Evolutionary conservation across 495 filamentous ascomycete genomes (phyloP).

Genomic region (Halenospora varia): DNA sequence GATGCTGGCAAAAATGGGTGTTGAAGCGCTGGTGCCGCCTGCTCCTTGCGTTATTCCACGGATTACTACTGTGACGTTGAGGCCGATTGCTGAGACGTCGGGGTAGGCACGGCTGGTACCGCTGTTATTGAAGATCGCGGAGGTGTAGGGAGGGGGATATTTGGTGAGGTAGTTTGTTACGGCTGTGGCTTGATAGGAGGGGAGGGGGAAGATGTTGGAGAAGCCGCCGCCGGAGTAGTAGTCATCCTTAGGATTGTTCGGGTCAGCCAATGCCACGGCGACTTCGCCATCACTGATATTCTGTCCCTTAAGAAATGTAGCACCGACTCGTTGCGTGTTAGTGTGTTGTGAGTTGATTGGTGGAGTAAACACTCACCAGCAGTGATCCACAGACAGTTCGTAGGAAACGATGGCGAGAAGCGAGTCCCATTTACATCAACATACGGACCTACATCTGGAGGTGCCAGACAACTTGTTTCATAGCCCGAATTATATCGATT

Average conservation of each 20-base stretch:
- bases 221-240: constrained; percentile 39
- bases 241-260: constrained; percentile 4
- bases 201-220: constrained; percentile 32
- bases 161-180: constrained; percentile 47
- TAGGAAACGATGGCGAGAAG: constrained; percentile 68
- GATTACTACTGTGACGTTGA: constrained; percentile 47
- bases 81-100: constrained; percentile 58
- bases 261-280: constrained; percentile 15
- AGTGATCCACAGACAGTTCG: constrained; percentile 74
- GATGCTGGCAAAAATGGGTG: constrained; percentile 52
- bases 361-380: constrained; percentile 44
- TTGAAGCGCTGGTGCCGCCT: constrained; percentile 53
- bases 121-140: constrained; percentile 50
- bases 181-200: constrained; percentile 34
- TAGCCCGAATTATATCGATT: constrained; percentile 63
- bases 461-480: constrained; percentile 6
- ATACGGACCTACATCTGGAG: constrained; percentile 3
- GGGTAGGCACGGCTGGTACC: constrained; percentile 53
- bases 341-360: constrained; percentile 25
- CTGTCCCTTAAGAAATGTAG: constrained; percentile 21
- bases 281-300: constrained; percentile 26
- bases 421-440: constrained; percentile 42
- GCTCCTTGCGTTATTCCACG: constrained; percentile 34
- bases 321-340: constrained; percentile 34
- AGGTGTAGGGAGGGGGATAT: constrained; percentile 35